Evolutionary conservation across 106 monocot genomes (phyloP).

Genomic region (Dendrobium huoshanense): DNA sequence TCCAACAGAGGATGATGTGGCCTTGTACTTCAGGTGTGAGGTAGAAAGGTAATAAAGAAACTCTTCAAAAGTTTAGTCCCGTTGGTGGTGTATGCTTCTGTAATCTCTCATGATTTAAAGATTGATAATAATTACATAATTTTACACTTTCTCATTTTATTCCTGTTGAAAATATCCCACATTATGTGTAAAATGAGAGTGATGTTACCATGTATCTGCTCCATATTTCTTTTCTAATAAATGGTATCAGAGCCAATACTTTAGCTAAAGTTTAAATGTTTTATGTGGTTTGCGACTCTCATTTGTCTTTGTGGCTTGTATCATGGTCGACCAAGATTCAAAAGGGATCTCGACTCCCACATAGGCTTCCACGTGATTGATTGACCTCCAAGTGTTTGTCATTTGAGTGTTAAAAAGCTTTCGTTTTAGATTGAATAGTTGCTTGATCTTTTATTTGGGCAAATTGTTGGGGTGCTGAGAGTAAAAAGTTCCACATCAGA

Average conservation of each 20-base stretch:
- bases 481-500: no score
- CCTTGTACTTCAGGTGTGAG: constrained; percentile 18
- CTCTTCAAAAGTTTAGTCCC: background rate
- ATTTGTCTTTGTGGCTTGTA: background rate
- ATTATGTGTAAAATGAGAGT: background rate
- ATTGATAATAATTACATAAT: background rate
- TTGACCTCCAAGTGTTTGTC: no score
- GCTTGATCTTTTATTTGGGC: no score
- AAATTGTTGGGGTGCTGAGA: no score
- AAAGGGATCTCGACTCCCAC: no score
- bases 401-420: no score
- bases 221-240: background rate
- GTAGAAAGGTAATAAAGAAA: constrained; percentile 5
- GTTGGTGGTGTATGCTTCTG: background rate
- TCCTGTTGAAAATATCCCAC: background rate
- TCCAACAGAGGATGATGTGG: constrained; percentile 22
- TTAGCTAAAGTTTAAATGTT: background rate
- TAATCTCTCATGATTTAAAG: background rate
- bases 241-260: background rate
- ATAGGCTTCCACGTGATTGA: background rate
- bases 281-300: background rate
- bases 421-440: no score
- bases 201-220: background rate
- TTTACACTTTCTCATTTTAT: background rate
- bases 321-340: background rate